phyloP scores from a whole-genome alignment of 495 filamentous ascomycete species.

The Aspergillus carlsbadensis region DNA sequence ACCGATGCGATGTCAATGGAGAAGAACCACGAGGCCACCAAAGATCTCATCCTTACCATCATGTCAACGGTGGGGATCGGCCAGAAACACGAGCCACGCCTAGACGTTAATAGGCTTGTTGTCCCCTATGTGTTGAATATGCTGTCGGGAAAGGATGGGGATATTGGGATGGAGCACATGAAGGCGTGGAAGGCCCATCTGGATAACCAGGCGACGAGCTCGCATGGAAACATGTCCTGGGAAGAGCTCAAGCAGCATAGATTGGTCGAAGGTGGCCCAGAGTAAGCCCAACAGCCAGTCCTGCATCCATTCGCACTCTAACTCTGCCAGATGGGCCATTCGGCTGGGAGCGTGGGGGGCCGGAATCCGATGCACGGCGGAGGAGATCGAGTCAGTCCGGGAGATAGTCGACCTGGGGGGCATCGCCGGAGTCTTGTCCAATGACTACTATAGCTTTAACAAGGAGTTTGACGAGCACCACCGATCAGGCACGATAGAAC shows the following conservation, averaged over 20 bases:
- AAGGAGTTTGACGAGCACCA: not conserved
- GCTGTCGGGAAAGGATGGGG: not conserved
- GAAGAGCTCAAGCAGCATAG: not conserved
- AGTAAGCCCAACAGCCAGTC: not conserved
- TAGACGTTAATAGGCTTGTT: not conserved
- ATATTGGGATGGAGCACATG: not conserved
- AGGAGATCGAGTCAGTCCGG: not conserved
- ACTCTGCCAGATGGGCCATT: not conserved
- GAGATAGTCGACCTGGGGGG: not conserved
- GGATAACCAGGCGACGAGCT: not conserved
- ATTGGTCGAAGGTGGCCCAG: not conserved
- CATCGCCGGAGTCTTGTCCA: not conserved
- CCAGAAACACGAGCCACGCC: not conserved
- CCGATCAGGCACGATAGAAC: not conserved
- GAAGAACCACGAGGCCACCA: not conserved
- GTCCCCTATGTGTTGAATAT: not conserved
- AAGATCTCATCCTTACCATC: not conserved
- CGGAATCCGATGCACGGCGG: not conserved
- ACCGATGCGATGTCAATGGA: not conserved
- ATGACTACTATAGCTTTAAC: slow-evolving; percentile 3
- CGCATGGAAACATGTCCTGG: not conserved
- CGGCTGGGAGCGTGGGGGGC: not conserved
- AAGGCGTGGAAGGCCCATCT: not conserved
- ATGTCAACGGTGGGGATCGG: not conserved
- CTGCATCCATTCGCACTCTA: not conserved